These are phyloP conservation scores for Lactarius hatsudake DNA, from an alignment of 768 basidiomycete genomes.

Conservation along the genomic window DNA sequence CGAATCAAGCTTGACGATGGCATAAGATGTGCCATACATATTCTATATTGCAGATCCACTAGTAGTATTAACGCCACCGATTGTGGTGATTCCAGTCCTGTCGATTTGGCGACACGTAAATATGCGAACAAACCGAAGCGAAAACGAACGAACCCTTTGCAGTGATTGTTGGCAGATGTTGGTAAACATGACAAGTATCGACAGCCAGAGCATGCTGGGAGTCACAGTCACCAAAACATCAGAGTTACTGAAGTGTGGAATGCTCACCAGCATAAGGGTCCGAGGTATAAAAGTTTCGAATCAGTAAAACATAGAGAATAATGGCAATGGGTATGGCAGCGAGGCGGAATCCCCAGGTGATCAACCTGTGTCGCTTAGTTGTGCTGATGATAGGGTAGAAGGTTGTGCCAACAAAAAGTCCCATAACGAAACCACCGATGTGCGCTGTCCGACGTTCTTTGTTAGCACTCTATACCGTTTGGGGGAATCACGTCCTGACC, in stretches of 20 bases:
- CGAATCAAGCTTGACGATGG: not conserved
- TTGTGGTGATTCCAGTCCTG: slow-evolving; percentile 20
- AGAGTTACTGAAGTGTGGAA: slow-evolving; percentile 7
- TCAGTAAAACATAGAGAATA: slow-evolving; percentile 77
- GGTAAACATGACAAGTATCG: slow-evolving; percentile 91
- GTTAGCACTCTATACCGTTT: slow-evolving; percentile 11
- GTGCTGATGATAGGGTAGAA: slow-evolving; percentile 89
- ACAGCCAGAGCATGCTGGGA: slow-evolving; percentile 80
- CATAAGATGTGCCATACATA: not conserved
- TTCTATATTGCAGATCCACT: slow-evolving; percentile 10
- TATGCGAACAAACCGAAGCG: not conserved
- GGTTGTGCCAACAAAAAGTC: slow-evolving; percentile 74
- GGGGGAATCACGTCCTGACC: slow-evolving; percentile 40
- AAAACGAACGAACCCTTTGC: slow-evolving; percentile 44
- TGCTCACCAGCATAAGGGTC: slow-evolving; percentile 78
- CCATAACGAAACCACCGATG: slow-evolving; percentile 84
- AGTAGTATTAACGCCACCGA: not conserved
- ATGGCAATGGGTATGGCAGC: slow-evolving; percentile 72
- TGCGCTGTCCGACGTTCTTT: slow-evolving; percentile 53
- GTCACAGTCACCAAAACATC: not conserved
- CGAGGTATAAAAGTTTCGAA: slow-evolving; percentile 85
- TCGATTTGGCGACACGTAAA: not conserved
- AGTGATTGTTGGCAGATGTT: slow-evolving; percentile 64
- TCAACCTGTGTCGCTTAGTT: slow-evolving; percentile 65
- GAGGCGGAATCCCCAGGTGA: slow-evolving; percentile 72